Evolutionary conservation across 345 rosid genomes (phyloP).

Genomic region (Trapa incisa): DNA sequence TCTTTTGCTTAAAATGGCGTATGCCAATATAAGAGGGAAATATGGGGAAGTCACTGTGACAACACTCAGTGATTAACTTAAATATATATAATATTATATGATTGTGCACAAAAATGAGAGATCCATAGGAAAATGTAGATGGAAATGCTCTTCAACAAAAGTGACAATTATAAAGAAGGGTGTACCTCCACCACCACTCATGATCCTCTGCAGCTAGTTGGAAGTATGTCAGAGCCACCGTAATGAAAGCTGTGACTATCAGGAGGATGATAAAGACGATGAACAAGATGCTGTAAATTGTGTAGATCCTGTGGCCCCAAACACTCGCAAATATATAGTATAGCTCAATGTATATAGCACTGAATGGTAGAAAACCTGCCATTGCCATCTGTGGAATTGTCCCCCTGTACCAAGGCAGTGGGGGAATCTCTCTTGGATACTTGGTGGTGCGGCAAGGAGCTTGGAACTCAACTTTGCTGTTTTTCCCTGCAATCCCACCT

Average conservation of each 20-base stretch:
- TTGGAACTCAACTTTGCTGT: slow-evolving; percentile 49
- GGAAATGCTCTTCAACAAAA: background rate
- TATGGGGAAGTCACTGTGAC: too few relatives aligned
- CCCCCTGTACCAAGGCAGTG: slow-evolving; percentile 40
- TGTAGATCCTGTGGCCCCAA: slow-evolving; percentile 54
- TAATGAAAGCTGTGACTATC: slow-evolving; percentile 46
- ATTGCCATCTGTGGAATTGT: slow-evolving; percentile 49
- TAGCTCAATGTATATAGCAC: slow-evolving; percentile 46
- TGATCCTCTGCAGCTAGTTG: slow-evolving; percentile 53
- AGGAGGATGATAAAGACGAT: slow-evolving; percentile 44
- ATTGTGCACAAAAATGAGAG: too few relatives aligned
- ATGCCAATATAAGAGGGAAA: too few relatives aligned
- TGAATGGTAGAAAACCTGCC: slow-evolving; percentile 52
- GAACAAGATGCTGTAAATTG: slow-evolving; percentile 43
- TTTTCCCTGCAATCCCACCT: slow-evolving; percentile 49
- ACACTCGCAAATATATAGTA: slow-evolving; percentile 49
- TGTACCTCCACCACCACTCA: slow-evolving; percentile 56
- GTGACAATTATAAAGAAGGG: background rate
- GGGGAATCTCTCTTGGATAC: slow-evolving; percentile 43
- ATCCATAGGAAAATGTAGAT: too few relatives aligned
- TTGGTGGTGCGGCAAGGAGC: slow-evolving; percentile 50
- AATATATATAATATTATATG: too few relatives aligned
- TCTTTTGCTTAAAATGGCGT: too few relatives aligned
- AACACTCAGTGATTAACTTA: too few relatives aligned
- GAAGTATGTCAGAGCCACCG: slow-evolving; percentile 43